phyloP scores from a whole-genome alignment of 192 early-diverging fungal genomes.

The Paraglomus occultum region DNA sequence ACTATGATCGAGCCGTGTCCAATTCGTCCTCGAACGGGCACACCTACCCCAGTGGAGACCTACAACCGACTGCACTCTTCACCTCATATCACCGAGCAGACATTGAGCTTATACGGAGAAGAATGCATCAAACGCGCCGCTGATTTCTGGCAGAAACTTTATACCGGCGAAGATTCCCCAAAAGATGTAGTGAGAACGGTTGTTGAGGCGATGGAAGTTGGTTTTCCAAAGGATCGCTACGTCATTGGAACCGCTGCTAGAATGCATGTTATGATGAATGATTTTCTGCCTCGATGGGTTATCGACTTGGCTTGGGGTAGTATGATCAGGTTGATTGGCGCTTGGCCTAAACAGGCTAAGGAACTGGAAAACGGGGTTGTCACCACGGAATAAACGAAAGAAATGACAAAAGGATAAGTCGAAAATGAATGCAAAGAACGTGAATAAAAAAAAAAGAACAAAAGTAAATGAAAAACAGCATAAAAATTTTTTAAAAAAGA shows the following conservation, averaged over 20 bases:
- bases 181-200: conserved; percentile 17
- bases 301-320: conserved; percentile 31
- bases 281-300: conserved; percentile 28
- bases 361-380: conserved; percentile 26
- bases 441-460: too few species aligned
- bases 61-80: conserved; percentile 26
- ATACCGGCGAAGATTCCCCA: conserved; percentile 10
- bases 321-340: conserved; percentile 30
- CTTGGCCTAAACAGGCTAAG: conserved; percentile 29
- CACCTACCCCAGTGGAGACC: conserved; percentile 10
- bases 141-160: conserved; percentile 29
- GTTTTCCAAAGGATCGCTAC: conserved; percentile 30
- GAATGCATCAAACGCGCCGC: conserved; percentile 25
- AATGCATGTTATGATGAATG: conserved; percentile 22
- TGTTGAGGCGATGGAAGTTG: conserved; percentile 28
- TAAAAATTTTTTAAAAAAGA: too few species aligned
- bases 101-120: conserved; percentile 24
- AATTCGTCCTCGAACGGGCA: neutral
- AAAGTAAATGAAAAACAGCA: too few species aligned
- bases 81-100: conserved; percentile 21
- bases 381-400: neutral
- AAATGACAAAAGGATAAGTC: too few species aligned
- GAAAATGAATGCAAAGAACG: too few species aligned
- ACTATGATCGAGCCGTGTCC: conserved; percentile 39
- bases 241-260: conserved; percentile 26